Conservation (phyloP, 2,329 filamentous ascomycete genomes). For the Colletotrichum orchidophilum region DNA sequence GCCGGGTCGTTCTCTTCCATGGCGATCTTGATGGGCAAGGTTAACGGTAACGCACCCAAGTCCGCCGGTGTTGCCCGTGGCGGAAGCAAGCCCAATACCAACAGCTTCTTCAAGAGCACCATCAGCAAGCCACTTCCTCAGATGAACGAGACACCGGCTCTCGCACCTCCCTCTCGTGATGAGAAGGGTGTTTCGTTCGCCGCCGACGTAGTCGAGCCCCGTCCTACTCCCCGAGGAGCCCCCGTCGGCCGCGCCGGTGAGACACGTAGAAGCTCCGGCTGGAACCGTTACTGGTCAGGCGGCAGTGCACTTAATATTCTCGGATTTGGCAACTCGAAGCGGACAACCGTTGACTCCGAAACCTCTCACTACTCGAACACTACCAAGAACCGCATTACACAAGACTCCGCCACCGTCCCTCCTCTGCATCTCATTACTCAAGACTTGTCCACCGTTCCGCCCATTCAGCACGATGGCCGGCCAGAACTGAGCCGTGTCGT, state of each 20-base stretch:
- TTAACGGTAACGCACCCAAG: slow-evolving; percentile 29
- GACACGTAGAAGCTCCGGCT: slow-evolving; percentile 73
- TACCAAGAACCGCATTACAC: slow-evolving; percentile 59
- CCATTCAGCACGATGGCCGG: slow-evolving; percentile 71
- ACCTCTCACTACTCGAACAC: slow-evolving; percentile 65
- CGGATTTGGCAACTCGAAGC: slow-evolving; percentile 62
- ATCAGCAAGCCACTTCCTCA: slow-evolving; percentile 70
- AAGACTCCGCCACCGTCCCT: slow-evolving; percentile 76
- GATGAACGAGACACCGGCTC: slow-evolving; percentile 43
- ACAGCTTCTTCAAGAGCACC: slow-evolving; percentile 68
- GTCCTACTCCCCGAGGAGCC: slow-evolving; percentile 43
- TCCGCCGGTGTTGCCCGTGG: slow-evolving; percentile 49
- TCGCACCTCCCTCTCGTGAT: slow-evolving; percentile 40
- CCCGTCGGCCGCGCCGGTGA: slow-evolving; percentile 48
- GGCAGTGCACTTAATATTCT: slow-evolving; percentile 75
- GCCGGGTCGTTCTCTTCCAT: slow-evolving; percentile 69
- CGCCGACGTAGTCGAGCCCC: slow-evolving; percentile 45
- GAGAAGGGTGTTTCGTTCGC: slow-evolving; percentile 53
- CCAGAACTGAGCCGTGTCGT: slow-evolving; percentile 72
- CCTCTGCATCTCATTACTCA: slow-evolving; percentile 70
- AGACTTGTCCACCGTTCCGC: slow-evolving; percentile 73
- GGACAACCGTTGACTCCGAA: slow-evolving; percentile 64
- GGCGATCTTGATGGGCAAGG: slow-evolving; percentile 70
- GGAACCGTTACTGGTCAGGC: slow-evolving; percentile 82
- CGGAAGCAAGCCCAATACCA: slow-evolving; percentile 62